Evolutionary conservation across 2,329 filamentous ascomycete species (phyloP), one percentile per base, ranked within the genome.

Genomic region (Pseudovirgaria hyperparasitica): DNA sequence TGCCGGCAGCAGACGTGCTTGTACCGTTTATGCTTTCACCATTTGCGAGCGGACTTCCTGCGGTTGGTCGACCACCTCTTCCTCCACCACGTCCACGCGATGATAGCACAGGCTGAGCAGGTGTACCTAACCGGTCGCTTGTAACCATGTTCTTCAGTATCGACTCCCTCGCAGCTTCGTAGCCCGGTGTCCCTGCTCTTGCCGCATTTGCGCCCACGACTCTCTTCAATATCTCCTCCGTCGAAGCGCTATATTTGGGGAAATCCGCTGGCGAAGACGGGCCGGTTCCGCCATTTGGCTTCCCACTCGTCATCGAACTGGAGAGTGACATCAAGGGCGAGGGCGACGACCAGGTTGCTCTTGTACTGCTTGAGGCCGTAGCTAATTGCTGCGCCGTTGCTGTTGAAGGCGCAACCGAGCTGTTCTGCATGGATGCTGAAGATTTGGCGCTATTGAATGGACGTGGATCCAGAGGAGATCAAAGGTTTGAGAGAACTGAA

Each of bases 111-210:
- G n/a, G n/a, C n/a, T n/a, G 49, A 17, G 48, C 44, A 5, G 53
- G 48, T 16, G 57, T 51, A 9, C 48, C 48, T 22, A 60, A 40
- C 29, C 55, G 57, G 36, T 58, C 54, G 35, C 55, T 56, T 9
- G 56, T 63, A 18, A 53, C 48, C 45, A 62, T 62, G 31, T 42
- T 55, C 37, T 57, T 54, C 33, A 63, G 42, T 9, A 63, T 52
- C 33, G 59, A 53, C 31, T 59, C 56, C 26, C 55, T 51, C 33
- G 60, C 61, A 10, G 58, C 58, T 36, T 63, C 57, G 38, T 55
- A 62, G 12, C 50, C 57, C 15, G 55, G 50, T 11, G 50, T 52
- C 4, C 52, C 50, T 16, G 47, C 45, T 17, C 45, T 39, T 37
- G 45, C 42, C 19, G 41, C 39, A 31, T 48, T 54, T 16, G 50